Base-by-base conservation (phyloP, 495 filamentous ascomycete species). In the Rusavskia elegans region DNA sequence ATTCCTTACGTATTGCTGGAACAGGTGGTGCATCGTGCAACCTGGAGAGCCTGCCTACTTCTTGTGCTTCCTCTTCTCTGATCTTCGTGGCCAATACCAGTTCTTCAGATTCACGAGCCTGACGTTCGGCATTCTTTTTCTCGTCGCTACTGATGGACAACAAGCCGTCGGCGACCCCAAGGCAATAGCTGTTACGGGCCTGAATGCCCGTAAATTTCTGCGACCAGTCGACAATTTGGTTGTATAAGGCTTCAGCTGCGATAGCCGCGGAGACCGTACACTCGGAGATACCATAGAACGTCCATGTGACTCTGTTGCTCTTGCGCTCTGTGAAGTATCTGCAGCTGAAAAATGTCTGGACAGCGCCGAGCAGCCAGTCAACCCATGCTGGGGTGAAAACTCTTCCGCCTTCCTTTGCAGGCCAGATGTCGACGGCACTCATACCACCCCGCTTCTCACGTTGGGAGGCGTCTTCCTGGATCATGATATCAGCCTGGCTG, bases 241-340 rank as follows among this genome's bases (percentile, higher is more conserved):
- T 66, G 44, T 66, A 59, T 11, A 57, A 51, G 52, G 59, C 52
- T 45, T 63, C 61, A 29, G 66, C 67, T 5, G 57, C 50, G 51
- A 57, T 57, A 35, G 63, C 63, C n/a, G 64, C 62, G 10, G 62
- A 54, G 36, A 62, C 60, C 5, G 64, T 68, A 53, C 66, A 65
- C 17, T 55, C 44, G 29, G 63, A 56, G 55, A 67, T 61, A 3
- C 64, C 62, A 55, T 62, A 65, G 50, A 66, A 68, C 1, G 53
- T 59, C 55, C 55, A 67, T 50, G 56, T 54, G 7, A 60, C 42
- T 16, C 35, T 35, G n/a, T 50, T 36, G 20, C 11, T 13, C 6
- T 39, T 13, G 19, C 21, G 29, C 2, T 30, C 56, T 20, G 48
- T 51, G 30, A 51, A 59, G 41, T 36, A 52, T 17, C 49, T 59